Conservation (phyloP, 2,329 filamentous ascomycete genomes). For the Penicillium sp. region DNA sequence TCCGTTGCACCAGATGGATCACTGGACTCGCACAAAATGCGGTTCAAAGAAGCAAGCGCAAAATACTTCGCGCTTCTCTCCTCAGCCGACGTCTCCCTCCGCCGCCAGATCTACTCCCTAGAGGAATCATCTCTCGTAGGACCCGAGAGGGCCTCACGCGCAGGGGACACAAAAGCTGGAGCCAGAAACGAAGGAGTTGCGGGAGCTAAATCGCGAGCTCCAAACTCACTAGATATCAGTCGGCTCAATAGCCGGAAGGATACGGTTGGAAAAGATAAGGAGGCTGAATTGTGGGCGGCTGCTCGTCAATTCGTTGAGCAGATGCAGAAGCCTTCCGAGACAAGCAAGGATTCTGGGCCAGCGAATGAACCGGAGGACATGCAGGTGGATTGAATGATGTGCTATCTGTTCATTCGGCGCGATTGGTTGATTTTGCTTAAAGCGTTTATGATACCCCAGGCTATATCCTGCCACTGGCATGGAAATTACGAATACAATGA, state of each 20-base stretch:
- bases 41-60: slow-evolving; percentile 56
- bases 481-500: slow-evolving; percentile 2
- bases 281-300: slow-evolving; percentile 73
- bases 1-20: slow-evolving; percentile 40
- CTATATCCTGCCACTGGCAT: background rate
- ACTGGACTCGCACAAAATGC: slow-evolving; percentile 57
- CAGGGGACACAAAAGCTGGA: slow-evolving; percentile 33
- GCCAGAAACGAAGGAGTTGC: slow-evolving; percentile 27
- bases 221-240: slow-evolving; percentile 73
- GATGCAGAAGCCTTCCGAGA: slow-evolving; percentile 24
- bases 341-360: slow-evolving; percentile 10
- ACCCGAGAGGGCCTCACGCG: slow-evolving; percentile 39
- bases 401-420: slow-evolving; percentile 48
- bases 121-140: slow-evolving; percentile 77
- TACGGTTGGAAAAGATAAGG: slow-evolving; percentile 78
- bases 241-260: slow-evolving; percentile 86
- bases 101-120: slow-evolving; percentile 73
- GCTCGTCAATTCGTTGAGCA: slow-evolving; percentile 57
- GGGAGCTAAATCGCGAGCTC: slow-evolving; percentile 35
- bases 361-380: slow-evolving; percentile 34
- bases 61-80: slow-evolving; percentile 73
- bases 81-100: slow-evolving; percentile 70
- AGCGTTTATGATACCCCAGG: slow-evolving; percentile 15
- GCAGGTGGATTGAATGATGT: slow-evolving; percentile 39
- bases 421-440: background rate